These are phyloP conservation scores for Chara braunii DNA, from an alignment of 139 green algal species.

Conservation along the genomic window DNA sequence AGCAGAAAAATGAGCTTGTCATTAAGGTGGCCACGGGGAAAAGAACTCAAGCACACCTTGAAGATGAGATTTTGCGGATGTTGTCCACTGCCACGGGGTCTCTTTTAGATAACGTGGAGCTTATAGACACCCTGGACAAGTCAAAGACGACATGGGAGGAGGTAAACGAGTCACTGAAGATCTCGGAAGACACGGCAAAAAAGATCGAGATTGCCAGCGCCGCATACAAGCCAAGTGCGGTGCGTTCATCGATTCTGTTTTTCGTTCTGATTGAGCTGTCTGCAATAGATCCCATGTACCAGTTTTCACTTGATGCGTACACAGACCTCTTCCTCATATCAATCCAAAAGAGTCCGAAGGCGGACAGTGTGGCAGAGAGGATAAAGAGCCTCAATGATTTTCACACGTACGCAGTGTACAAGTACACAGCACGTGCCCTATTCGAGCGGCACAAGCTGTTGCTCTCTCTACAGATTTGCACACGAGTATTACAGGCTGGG, in stretches of 20 bases:
- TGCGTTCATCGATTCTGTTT: constrained; percentile 64
- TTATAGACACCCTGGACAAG: constrained; percentile 71
- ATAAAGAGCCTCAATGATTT: constrained; percentile 75
- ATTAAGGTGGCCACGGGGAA: constrained; percentile 57
- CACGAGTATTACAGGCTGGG: constrained; percentile 53
- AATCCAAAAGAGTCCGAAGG: constrained; percentile 29
- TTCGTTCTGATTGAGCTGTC: constrained; percentile 74
- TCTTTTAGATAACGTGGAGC: constrained; percentile 71
- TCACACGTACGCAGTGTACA: constrained; percentile 80
- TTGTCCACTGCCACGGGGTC: constrained; percentile 61
- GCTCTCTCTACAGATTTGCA: constrained; percentile 75
- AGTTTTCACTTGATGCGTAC: constrained; percentile 82
- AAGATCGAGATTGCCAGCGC: constrained; percentile 63
- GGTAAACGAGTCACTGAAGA: constrained; percentile 54
- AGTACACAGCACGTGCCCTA: constrained; percentile 56
- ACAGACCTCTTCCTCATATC: constrained; percentile 65
- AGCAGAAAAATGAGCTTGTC: constrained; percentile 84
- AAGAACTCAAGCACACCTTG: constrained; percentile 65
- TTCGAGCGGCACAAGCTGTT: constrained; percentile 86
- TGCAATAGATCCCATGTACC: constrained; percentile 77
- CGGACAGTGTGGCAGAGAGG: constrained; percentile 45
- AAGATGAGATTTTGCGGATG: constrained; percentile 70
- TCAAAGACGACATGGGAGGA: constrained; percentile 73
- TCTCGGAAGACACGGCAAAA: constrained; percentile 62
- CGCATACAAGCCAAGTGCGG: constrained; percentile 59